Conservation (phyloP, 2,329 filamentous ascomycete genomes). For the Pseudovirgaria hyperparasitica region DNA sequence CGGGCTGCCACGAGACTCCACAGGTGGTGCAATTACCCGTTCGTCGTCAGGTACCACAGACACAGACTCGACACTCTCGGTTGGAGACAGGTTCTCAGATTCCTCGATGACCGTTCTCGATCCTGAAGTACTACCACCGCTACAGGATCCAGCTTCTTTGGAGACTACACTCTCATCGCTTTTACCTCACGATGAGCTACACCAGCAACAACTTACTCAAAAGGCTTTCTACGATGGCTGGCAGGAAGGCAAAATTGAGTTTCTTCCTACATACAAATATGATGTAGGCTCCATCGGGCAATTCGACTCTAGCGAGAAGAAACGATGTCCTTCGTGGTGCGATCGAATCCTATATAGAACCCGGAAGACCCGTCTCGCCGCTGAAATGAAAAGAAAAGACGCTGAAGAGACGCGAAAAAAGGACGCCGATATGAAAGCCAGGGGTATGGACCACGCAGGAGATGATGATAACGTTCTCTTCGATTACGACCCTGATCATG, state of each 20-base stretch:
- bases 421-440: slow-evolving; percentile 75
- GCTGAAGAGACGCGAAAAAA: slow-evolving; percentile 54
- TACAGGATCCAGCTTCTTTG: slow-evolving; percentile 70
- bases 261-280: slow-evolving; percentile 95
- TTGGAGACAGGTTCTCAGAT: slow-evolving; percentile 8
- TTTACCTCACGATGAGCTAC: slow-evolving; percentile 79
- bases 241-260: slow-evolving; percentile 76
- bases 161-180: slow-evolving; percentile 81
- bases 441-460: slow-evolving; percentile 58
- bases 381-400: slow-evolving; percentile 51
- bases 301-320: slow-evolving; percentile 94
- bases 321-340: slow-evolving; percentile 88
- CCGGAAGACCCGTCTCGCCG: slow-evolving; percentile 52
- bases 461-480: slow-evolving; percentile 78
- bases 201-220: slow-evolving; percentile 56
- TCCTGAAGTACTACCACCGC: slow-evolving; percentile 20
- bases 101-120: slow-evolving; percentile 4
- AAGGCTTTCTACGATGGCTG: slow-evolving; percentile 86
- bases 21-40: slow-evolving; percentile 4
- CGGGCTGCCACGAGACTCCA: slow-evolving; percentile 29
- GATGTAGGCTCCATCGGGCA: slow-evolving; percentile 84
- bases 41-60: slow-evolving; percentile 9
- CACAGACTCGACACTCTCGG: slow-evolving; percentile 10
- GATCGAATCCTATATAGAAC: slow-evolving; percentile 85
- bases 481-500: slow-evolving; percentile 76